Percentiles rank a stretch among this genome's conserved stretches.
These are phyloP conservation scores for Alternaria atra DNA, from an alignment of 2,329 filamentous ascomycete species.

Conservation along the genomic window DNA sequence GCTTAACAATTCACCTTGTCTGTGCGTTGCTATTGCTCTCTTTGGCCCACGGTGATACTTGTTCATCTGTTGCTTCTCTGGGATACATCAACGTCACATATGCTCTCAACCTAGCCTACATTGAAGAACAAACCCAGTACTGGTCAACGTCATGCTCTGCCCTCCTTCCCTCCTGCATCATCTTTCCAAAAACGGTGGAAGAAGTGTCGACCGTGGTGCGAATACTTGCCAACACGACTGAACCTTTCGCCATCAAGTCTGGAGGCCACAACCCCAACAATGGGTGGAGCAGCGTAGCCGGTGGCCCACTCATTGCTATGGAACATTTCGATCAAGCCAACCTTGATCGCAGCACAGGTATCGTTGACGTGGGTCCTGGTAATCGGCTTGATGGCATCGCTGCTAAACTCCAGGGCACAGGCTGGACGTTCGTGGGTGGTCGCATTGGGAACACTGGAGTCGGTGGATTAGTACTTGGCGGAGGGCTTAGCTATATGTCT, in stretches of 20 bases:
- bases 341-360: constrained; percentile 32
- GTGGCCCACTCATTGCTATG: constrained; percentile 57
- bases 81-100: constrained; percentile 35
- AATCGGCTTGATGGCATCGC: constrained; percentile 49
- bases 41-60: constrained; percentile 26
- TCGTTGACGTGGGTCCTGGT: constrained; percentile 44
- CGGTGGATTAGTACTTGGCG: constrained; percentile 58
- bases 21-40: constrained; percentile 9
- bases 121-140: constrained; percentile 42
- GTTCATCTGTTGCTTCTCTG: constrained; percentile 30
- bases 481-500: constrained; percentile 49
- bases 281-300: constrained; percentile 57
- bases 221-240: constrained; percentile 52
- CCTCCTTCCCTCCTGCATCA: constrained; percentile 43
- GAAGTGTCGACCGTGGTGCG: constrained; percentile 65
- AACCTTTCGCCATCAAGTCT: constrained; percentile 50
- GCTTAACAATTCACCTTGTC: not conserved
- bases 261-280: constrained; percentile 61
- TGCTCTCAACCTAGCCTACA: constrained; percentile 30
- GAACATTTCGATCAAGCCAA: constrained; percentile 39
- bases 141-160: constrained; percentile 45
- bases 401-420: constrained; percentile 47
- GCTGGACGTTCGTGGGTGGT: constrained; percentile 56
- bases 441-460: constrained; percentile 59
- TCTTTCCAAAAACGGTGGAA: constrained; percentile 51